Conservation (phyloP, 2,329 filamentous ascomycete genomes). For the Akanthomyces dipterigenus region DNA sequence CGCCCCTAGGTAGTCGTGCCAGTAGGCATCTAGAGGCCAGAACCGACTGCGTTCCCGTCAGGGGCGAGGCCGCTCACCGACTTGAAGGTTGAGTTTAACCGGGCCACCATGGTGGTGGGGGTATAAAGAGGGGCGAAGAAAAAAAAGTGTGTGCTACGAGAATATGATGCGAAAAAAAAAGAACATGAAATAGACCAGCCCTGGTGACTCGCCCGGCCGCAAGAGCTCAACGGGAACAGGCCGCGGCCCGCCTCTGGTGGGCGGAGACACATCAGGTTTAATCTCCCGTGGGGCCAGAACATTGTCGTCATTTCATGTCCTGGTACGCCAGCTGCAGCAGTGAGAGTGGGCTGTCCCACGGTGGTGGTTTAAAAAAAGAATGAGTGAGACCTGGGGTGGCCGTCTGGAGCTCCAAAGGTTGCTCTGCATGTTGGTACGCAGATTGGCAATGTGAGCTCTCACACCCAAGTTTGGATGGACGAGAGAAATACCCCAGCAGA, state of each 20-base stretch:
- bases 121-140: neutral
- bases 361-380: neutral
- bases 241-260: conserved; percentile 5
- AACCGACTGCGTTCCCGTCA: neutral
- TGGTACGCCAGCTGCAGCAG: neutral
- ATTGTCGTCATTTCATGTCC: conserved; percentile 3
- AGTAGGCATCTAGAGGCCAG: too few species aligned
- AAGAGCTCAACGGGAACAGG: neutral
- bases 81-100: neutral
- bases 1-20: too few species aligned
- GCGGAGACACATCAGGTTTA: conserved; percentile 1
- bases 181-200: neutral
- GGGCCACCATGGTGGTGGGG: neutral
- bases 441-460: too few species aligned
- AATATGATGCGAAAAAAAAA: neutral
- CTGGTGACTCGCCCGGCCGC: neutral
- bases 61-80: neutral
- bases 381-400: too few species aligned
- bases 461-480: too few species aligned
- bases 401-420: too few species aligned
- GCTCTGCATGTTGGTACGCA: too few species aligned
- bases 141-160: neutral
- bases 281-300: neutral
- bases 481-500: too few species aligned
- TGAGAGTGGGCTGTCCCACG: neutral